Base-by-base conservation (phyloP, 1,284 basidiomycete genomes). In the Rhizopogon parksii region DNA sequence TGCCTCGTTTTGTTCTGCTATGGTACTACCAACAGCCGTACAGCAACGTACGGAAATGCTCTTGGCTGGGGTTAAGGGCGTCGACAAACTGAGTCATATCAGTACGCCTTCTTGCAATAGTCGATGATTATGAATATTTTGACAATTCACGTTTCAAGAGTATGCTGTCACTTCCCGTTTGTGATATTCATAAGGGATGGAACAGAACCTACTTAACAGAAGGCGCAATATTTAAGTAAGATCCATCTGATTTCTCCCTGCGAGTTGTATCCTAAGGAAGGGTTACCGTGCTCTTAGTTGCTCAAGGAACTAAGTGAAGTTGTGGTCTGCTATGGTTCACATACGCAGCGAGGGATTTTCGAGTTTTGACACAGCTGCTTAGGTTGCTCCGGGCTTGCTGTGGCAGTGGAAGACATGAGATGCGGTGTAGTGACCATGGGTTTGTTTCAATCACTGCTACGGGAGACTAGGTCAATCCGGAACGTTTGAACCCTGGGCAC, bases 141-240 rank as follows among this genome's bases (percentile, higher is more conserved):
- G 19, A 53, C 34, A n/a, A 2, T 25, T 19, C 3, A 27, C 19
- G 3, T 40, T 17, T 43, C 3, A 36, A 79, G 77, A 68, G 11
- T 69, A 73, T 55, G 71, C 71, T 47, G 61, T 81, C 14, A 38
- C 47, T 17, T 27, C 38, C 12, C 14, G 15, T 46, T 40, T 7
- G 19, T 27, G 12, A 53, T 19, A 17, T 17, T 51, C 27, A 39
- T 11, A 30, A 24, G 7, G 27, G 27, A 32, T 7, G 40, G 15
- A 48, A 24, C 27, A 34, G 21, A 24, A 24, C 21, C 21, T 24
- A 24, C 21, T 24, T 24, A 48, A 24, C 27, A 25, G 21, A 6
- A 24, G 3, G 21, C 21, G 21, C 21, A 24, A 24, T 24, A 24
- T 24, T 24, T 24, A 24, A 24, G 21, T 24, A 24, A 4, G 21